A percentile compares a stretch with the other conserved stretches of the same genome.
phyloP scores from a whole-genome alignment of 257 asterid species.

The Solanum etuberosum region DNA sequence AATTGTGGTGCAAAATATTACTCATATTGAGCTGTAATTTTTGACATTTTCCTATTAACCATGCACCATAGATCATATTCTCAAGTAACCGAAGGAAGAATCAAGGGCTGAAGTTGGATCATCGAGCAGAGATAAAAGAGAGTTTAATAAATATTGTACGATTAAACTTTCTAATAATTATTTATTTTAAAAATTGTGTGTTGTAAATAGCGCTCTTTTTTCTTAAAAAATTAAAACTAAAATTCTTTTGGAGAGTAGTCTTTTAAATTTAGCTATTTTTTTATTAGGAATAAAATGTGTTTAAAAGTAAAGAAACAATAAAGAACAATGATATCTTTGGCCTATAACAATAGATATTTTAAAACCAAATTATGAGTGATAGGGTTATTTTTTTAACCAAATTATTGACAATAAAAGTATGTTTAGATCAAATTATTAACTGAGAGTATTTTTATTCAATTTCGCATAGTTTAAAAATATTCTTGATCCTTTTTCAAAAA shows the following conservation, averaged over 20 bases:
- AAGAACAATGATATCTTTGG: background rate
- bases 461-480: background rate
- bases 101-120: background rate
- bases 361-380: background rate
- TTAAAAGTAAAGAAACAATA: background rate
- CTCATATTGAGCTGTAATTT: background rate
- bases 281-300: background rate
- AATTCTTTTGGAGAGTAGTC: background rate
- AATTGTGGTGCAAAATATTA: no score
- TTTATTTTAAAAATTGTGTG: background rate
- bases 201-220: background rate
- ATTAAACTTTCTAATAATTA: background rate
- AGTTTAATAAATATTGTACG: no score
- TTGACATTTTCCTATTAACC: no score
- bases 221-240: background rate
- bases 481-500: background rate
- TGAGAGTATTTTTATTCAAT: background rate
- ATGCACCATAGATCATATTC: background rate
- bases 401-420: fast-evolving
- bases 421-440: fast-evolving
- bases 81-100: background rate
- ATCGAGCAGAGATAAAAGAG: background rate
- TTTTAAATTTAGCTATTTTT: background rate
- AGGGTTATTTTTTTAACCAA: background rate
- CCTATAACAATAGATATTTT: background rate